Evolutionary conservation across 1,139 yeast genomes (phyloP), one percentile per base, ranked within the genome.

Genomic region (Casaregolazyma lundiana): DNA sequence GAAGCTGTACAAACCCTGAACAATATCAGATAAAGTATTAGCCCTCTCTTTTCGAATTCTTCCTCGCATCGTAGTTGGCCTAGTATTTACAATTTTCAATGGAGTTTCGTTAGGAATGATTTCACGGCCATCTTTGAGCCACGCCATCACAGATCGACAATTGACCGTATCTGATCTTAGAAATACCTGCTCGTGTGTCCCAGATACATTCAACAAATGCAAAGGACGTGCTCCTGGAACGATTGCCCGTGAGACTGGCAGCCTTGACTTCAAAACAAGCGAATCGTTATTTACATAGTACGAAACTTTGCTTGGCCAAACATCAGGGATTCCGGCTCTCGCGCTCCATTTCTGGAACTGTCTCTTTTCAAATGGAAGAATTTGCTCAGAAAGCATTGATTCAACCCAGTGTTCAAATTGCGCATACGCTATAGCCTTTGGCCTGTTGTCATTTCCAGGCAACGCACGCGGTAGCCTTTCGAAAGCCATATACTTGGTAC

Each of bases 231-330:
- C 35, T 3, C 44, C 44, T 0, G 87, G 84, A 47, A 73, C 69
- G 3, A 85, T 64, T 3, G 83, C 73, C 58, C 84, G 90, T 59
- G 79, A 81, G 47, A 73, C 72, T 46, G 73, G 71, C 20, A 86
- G 61, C 53, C 83, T 89, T 1, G 76, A 68, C 57, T 84, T 92
- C 7, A 85, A 58, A 0, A 81, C 84, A 59, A 80, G 84, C 11
- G 80, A 64, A 0, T 94, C 95, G 61, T 85, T 95, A 47, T 78
- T 78, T 50, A 77, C 80, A 60, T 85, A 82, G 51, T 84, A 94
- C 34, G 76, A 76, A 29, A 84, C 65, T 54, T 75, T 82, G 51
- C 81, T 81, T 1, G 95, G 95, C 78, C 84, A 81, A 0, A 90
- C 92, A 59, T 84, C 19, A 4, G 43, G 43, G 9, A 41, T 26